Base-by-base conservation (phyloP, 140 eudicot species). In the Bidens hawaiensis region DNA sequence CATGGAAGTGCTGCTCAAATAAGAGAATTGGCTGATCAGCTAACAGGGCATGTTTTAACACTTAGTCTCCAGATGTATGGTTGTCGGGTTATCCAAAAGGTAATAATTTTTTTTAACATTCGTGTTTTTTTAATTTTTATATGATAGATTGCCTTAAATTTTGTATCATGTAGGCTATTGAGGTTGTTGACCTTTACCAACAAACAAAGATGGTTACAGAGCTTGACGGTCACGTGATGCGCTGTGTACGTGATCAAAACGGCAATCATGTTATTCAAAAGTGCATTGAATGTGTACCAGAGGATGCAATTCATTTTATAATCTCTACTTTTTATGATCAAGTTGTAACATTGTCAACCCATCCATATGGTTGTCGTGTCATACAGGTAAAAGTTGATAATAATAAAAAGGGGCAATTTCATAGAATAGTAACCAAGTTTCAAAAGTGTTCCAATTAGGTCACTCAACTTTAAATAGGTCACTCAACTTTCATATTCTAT, bases 11-110 rank as follows among this genome's bases (percentile, higher is more conserved):
- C 95, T 62, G 10, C 93, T 55, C 91, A 83, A 63, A 68, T 80
- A 50, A 81, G 91, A 64, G 88, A 87, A 73, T 75, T 83, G 64
- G 91, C 91, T 46, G 87, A 83, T 50, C 86, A 86, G 71, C 88
- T 86, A 34, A 76, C 76, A 23, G 91, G 95, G 40, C 91, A 83
- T 75, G 85, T 87, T 36, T 66, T 83, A 45, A 81, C 82, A 30
- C 93, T 81, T 33, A 83, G 95, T 78, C 93, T 87, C 64, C 95
- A 87, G 64, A 87, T 84, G 95, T 87, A 87, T 78, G 95, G 95
- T 49, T 87, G 95, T 53, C 82, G 95, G 49, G 95, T 87, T 49
- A 83, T 87, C 60, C 95, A 87, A 78, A 87, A 87, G 95, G 95
- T 87, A 81, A 45, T 3, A 51, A 40, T 25, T 2, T 25, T 71